Percentiles rank a stretch among this genome's conserved stretches.
phyloP scores from a whole-genome alignment of 2,329 filamentous ascomycete genomes.

The Cercospora berteroae region DNA sequence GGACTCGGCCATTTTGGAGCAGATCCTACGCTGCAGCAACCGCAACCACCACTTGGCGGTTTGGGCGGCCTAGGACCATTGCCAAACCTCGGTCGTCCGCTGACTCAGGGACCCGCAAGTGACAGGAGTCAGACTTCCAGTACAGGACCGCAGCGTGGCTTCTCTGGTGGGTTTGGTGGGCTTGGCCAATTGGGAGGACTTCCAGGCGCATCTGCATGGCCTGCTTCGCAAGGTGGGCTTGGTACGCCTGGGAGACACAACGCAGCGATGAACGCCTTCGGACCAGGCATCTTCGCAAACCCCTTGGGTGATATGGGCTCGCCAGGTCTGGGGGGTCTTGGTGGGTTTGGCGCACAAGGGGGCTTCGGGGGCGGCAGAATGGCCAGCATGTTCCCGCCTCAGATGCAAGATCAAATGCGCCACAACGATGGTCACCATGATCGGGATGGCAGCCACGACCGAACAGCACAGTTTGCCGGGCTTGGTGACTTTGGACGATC shows the following conservation, averaged over 20 bases:
- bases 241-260: conserved; percentile 67
- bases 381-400: conserved; percentile 77
- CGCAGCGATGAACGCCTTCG: conserved; percentile 52
- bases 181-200: conserved; percentile 45
- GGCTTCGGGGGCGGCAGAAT: conserved; percentile 48
- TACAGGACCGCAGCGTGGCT: conserved; percentile 70
- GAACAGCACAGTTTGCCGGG: conserved; percentile 33
- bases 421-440: conserved; percentile 53
- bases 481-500: conserved; percentile 41
- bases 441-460: conserved; percentile 42
- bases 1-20: conserved; percentile 34
- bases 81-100: conserved; percentile 39
- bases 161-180: conserved; percentile 56
- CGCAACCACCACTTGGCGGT: conserved; percentile 30
- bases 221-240: conserved; percentile 65
- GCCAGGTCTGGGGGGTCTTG: conserved; percentile 65
- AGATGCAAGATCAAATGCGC: conserved; percentile 91
- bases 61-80: conserved; percentile 36
- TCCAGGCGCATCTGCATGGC: conserved; percentile 62
- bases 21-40: conserved; percentile 17
- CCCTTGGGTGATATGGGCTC: conserved; percentile 76
- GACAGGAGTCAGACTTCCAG: conserved; percentile 94
- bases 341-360: conserved; percentile 63
- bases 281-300: conserved; percentile 64
- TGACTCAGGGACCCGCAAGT: conserved; percentile 60